Evolutionary conservation across 2,329 filamentous ascomycete genomes (phyloP).

Genomic region (Clonostachys solani): DNA sequence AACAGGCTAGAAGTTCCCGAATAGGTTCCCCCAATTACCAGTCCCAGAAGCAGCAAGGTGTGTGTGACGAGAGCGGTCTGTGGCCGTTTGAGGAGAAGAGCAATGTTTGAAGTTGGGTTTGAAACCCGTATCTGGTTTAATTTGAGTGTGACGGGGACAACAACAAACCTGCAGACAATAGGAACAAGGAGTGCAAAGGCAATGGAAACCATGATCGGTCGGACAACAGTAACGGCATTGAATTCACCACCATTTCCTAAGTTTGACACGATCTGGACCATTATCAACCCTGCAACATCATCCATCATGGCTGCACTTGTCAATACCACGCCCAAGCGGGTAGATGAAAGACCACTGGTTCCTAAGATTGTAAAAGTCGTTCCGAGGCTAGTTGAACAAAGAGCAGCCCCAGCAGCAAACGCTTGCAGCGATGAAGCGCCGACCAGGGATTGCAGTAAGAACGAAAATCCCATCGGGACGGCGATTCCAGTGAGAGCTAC

Average conservation of each 20-base stretch:
- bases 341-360: slow-evolving; percentile 33
- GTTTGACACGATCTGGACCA: slow-evolving; percentile 72
- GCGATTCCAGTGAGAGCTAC: slow-evolving; percentile 65
- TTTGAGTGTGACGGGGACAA: slow-evolving; percentile 30
- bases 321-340: slow-evolving; percentile 56
- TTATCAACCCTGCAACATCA: slow-evolving; percentile 72
- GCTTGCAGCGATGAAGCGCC: slow-evolving; percentile 52
- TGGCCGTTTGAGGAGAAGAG: too few relatives aligned
- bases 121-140: slow-evolving; percentile 20
- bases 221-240: slow-evolving; percentile 29
- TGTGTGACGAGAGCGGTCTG: slow-evolving; percentile 39
- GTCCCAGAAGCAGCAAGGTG: slow-evolving; percentile 40
- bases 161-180: slow-evolving; percentile 37
- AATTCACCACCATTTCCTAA: slow-evolving; percentile 34
- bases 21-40: slow-evolving; percentile 48
- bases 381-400: slow-evolving; percentile 71
- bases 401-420: slow-evolving; percentile 68
- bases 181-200: slow-evolving; percentile 45
- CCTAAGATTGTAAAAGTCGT: slow-evolving; percentile 58
- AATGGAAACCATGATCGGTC: slow-evolving; percentile 41
- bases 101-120: slow-evolving; percentile 10
- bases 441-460: slow-evolving; percentile 46
- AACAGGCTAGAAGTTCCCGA: slow-evolving; percentile 60
- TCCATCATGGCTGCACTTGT: slow-evolving; percentile 77
- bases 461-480: slow-evolving; percentile 62